phyloP scores from a whole-genome alignment of 1,284 basidiomycete genomes.

The Ceratobasidium sp. region DNA sequence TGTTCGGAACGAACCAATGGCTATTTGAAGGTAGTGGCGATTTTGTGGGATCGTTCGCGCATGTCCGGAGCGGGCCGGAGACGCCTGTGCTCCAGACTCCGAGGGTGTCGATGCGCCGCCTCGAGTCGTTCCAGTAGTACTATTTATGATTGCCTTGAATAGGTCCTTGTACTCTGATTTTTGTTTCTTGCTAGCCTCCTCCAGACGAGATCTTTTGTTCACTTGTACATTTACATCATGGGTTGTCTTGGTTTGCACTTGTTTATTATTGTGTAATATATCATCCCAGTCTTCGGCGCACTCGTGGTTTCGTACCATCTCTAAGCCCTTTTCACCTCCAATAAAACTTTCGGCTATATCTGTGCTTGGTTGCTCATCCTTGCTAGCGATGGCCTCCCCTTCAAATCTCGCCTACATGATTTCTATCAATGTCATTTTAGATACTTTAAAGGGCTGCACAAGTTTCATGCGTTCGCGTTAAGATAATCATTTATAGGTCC shows the following conservation, averaged over 20 bases:
- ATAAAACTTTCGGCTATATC: not conserved
- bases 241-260: not conserved
- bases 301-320: not conserved
- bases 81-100: slow-evolving; percentile 35
- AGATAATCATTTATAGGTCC: not conserved
- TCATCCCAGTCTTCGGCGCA: not conserved
- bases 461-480: not conserved
- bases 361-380: too few relatives aligned
- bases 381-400: too few relatives aligned
- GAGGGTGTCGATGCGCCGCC: slow-evolving; percentile 24
- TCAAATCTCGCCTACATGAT: too few relatives aligned
- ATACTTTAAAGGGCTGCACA: not conserved
- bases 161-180: not conserved
- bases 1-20: slow-evolving; percentile 67
- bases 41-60: slow-evolving; percentile 12
- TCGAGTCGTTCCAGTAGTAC: slow-evolving; percentile 30
- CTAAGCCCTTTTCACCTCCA: not conserved
- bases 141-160: not conserved
- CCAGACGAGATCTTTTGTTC: not conserved
- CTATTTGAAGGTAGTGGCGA: slow-evolving; percentile 15
- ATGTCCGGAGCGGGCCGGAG: slow-evolving; percentile 24
- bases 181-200: not conserved
- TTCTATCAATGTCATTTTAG: too few relatives aligned
- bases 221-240: not conserved
- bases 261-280: not conserved